Evolutionary conservation across 2,329 filamentous ascomycete genomes (phyloP).

Genomic region (Juglanconis oblonga): DNA sequence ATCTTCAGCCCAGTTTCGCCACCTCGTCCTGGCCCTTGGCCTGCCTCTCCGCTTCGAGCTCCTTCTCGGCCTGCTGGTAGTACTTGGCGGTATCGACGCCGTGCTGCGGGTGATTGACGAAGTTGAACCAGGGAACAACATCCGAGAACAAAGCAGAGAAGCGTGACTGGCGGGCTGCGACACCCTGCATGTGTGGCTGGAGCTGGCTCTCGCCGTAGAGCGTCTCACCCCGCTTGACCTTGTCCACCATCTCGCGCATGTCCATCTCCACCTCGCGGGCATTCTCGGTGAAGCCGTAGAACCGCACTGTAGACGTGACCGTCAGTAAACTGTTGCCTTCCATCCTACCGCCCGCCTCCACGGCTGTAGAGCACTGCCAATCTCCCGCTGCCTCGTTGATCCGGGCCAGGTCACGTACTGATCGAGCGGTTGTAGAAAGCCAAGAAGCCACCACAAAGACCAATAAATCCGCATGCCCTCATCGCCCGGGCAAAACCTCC

Average conservation of each 20-base stretch:
- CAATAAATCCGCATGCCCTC: slow-evolving; percentile 73
- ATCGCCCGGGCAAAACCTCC: slow-evolving; percentile 80
- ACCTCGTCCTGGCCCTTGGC: slow-evolving; percentile 11
- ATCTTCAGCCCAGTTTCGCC: slow-evolving; percentile 10
- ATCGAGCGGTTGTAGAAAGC: slow-evolving; percentile 81
- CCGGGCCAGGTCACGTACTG: slow-evolving; percentile 56
- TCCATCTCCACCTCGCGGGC: slow-evolving; percentile 89
- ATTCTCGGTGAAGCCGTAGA: slow-evolving; percentile 95
- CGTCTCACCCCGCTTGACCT: slow-evolving; percentile 88
- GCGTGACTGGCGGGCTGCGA: slow-evolving; percentile 87
- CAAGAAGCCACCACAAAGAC: slow-evolving; percentile 74
- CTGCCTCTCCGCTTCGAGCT: slow-evolving; percentile 74
- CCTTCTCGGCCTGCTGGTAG: slow-evolving; percentile 90
- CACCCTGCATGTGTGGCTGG: slow-evolving; percentile 87
- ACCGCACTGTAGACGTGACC: slow-evolving; percentile 63
- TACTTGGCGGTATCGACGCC: slow-evolving; percentile 98
- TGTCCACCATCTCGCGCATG: slow-evolving; percentile 96
- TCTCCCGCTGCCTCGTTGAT: background rate
- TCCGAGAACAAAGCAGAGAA: slow-evolving; percentile 83
- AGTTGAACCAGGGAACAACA: slow-evolving; percentile 94
- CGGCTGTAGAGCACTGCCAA: background rate
- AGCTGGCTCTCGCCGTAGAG: slow-evolving; percentile 80
- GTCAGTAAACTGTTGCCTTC: slow-evolving; percentile 4
- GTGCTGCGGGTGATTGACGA: slow-evolving; percentile 94
- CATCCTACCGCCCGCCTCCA: background rate